Evolutionary conservation across 371 early-diverging fungal species (phyloP).

Genomic region (Parasitella parasitica): DNA sequence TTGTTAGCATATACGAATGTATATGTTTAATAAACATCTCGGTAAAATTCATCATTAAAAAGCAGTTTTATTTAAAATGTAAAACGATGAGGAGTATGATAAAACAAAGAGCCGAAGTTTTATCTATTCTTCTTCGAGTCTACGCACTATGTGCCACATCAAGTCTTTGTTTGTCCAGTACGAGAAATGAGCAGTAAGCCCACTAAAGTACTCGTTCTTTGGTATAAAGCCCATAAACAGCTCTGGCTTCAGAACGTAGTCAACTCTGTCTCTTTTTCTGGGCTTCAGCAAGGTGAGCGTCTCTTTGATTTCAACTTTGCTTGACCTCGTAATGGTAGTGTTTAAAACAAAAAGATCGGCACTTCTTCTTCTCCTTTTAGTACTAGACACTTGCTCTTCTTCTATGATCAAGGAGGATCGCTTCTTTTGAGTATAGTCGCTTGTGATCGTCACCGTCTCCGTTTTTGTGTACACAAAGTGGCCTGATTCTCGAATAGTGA

Average conservation of each 20-base stretch:
- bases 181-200: conserved; percentile 51
- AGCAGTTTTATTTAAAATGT: background rate
- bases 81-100: too few relatives aligned
- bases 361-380: background rate
- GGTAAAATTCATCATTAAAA: background rate
- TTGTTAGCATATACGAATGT: background rate
- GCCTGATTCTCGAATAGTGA: background rate
- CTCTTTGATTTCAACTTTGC: background rate
- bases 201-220: conserved; percentile 42
- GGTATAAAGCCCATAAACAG: conserved; percentile 40
- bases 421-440: background rate
- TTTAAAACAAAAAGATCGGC: background rate
- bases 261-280: conserved; percentile 22
- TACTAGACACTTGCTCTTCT: background rate
- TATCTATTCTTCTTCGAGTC: conserved; percentile 8
- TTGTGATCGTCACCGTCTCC: background rate
- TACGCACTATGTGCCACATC: conserved; percentile 48
- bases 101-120: background rate
- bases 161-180: conserved; percentile 54
- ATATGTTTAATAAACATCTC: background rate
- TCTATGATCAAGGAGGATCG: background rate
- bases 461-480: background rate
- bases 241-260: conserved; percentile 44
- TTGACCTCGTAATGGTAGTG: conserved; percentile 1
- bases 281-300: background rate